Conservation (phyloP, 1,284 basidiomycete species). For the Vanrija sp. region DNA sequence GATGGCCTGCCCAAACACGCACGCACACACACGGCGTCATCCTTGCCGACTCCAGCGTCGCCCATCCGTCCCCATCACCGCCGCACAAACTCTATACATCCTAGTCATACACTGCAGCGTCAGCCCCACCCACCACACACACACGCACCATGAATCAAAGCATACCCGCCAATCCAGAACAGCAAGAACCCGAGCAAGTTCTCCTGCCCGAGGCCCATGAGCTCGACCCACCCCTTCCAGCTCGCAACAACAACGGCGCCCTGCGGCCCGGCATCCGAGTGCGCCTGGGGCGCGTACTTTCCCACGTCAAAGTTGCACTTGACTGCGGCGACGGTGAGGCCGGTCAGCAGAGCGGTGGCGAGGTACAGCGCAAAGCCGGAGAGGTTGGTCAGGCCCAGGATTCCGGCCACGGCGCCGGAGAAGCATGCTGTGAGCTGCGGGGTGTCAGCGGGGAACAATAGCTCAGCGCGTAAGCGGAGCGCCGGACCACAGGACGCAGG, state of each 20-base stretch:
- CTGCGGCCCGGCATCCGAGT: constrained; percentile 13
- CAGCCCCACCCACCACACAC: not conserved
- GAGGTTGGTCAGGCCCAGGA: constrained; percentile 78
- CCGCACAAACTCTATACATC: no score
- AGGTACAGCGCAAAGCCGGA: constrained; percentile 75
- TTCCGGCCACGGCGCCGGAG: constrained; percentile 75
- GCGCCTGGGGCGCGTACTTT: constrained; percentile 37
- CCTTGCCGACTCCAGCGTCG: no score
- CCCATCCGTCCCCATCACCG: no score
- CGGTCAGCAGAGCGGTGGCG: constrained; percentile 62
- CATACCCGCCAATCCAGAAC: constrained; percentile 84
- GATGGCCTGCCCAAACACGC: no score
- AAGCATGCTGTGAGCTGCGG: constrained; percentile 65
- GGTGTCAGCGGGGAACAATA: not conserved
- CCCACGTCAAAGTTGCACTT: constrained; percentile 60
- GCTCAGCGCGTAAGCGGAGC: no score
- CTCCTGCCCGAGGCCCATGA: constrained; percentile 76
- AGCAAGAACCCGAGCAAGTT: constrained; percentile 80
- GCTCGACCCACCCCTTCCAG: constrained; percentile 53
- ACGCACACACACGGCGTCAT: no score
- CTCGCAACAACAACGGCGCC: constrained; percentile 46
- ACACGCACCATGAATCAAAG: constrained; percentile 15
- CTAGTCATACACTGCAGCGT: constrained; percentile 17
- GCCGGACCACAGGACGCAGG: not conserved
- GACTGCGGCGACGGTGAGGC: constrained; percentile 60